phyloP scores from a whole-genome alignment of 2,329 filamentous ascomycete species.

The Fusarium secorum region DNA sequence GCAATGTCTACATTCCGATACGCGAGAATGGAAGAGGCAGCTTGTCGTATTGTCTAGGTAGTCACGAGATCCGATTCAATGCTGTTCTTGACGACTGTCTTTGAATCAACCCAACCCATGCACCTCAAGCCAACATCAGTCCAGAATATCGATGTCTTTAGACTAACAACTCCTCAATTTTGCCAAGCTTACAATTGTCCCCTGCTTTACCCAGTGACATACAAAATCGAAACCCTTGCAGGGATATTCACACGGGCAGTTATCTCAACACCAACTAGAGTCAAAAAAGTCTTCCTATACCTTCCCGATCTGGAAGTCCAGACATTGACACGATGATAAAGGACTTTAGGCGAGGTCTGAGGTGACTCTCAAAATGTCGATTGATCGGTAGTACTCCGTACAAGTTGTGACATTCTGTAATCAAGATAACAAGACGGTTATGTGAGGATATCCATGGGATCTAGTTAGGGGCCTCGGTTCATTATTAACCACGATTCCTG shows the following conservation, averaged over 20 bases:
- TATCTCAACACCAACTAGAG: slow-evolving; percentile 4
- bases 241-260: background rate
- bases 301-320: slow-evolving; percentile 21
- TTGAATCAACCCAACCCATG: background rate
- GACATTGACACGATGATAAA: background rate
- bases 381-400: background rate
- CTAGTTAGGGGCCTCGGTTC: background rate
- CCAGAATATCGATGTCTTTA: background rate
- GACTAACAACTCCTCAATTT: background rate
- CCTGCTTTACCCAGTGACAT: slow-evolving; percentile 9
- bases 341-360: background rate
- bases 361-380: background rate
- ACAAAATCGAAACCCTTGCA: background rate
- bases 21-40: slow-evolving; percentile 6
- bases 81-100: background rate
- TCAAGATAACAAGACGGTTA: background rate
- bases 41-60: background rate
- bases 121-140: background rate
- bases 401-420: background rate
- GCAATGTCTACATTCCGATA: background rate
- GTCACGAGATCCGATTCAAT: background rate
- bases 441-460: background rate
- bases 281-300: slow-evolving; percentile 7
- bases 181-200: slow-evolving; percentile 5
- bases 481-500: background rate